Percentiles rank a stretch among this genome's conserved stretches.
Evolutionary conservation across 1,139 yeast genomes (phyloP).

Genomic region (Pichia sp.): DNA sequence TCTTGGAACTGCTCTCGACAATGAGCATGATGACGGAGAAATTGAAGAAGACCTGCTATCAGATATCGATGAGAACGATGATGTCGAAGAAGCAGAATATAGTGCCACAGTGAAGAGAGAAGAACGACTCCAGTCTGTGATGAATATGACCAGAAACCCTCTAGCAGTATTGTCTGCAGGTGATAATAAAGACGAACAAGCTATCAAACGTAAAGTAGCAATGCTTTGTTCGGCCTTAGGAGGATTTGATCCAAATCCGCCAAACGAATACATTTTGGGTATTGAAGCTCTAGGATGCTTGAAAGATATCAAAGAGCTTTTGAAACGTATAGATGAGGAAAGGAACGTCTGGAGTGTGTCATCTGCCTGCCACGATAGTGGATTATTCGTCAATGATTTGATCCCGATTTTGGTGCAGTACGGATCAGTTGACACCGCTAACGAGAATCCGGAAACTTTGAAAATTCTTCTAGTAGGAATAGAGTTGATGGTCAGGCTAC

Average conservation of each 20-base stretch:
- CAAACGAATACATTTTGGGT: slow-evolving; percentile 70
- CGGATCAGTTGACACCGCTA: slow-evolving; percentile 39
- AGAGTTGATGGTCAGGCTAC: slow-evolving; percentile 76
- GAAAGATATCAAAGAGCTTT: slow-evolving; percentile 85
- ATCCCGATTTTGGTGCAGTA: slow-evolving; percentile 63
- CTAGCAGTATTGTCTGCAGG: background rate
- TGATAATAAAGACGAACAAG: slow-evolving; percentile 32
- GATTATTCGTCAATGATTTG: slow-evolving; percentile 68
- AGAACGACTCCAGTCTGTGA: slow-evolving; percentile 11
- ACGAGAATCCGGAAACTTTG: slow-evolving; percentile 24
- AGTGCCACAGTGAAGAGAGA: slow-evolving; percentile 12
- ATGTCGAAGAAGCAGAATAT: slow-evolving; percentile 18
- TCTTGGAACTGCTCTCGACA: slow-evolving; percentile 16
- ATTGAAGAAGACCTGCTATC: slow-evolving; percentile 19
- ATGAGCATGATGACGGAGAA: slow-evolving; percentile 23
- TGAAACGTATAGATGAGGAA: slow-evolving; percentile 74
- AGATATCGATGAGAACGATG: slow-evolving; percentile 21
- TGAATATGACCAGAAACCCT: slow-evolving; percentile 15
- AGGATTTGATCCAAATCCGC: slow-evolving; percentile 56
- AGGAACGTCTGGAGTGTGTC: slow-evolving; percentile 74
- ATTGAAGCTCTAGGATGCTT: slow-evolving; percentile 88
- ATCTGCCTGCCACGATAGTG: slow-evolving; percentile 78
- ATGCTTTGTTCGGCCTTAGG: slow-evolving; percentile 78
- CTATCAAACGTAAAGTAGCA: slow-evolving; percentile 62
- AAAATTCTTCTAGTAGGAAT: slow-evolving; percentile 60